A percentile compares a stretch with the other conserved stretches of the same genome.
Conservation (phyloP, 768 basidiomycete genomes). For the Kondoa malvinella region DNA sequence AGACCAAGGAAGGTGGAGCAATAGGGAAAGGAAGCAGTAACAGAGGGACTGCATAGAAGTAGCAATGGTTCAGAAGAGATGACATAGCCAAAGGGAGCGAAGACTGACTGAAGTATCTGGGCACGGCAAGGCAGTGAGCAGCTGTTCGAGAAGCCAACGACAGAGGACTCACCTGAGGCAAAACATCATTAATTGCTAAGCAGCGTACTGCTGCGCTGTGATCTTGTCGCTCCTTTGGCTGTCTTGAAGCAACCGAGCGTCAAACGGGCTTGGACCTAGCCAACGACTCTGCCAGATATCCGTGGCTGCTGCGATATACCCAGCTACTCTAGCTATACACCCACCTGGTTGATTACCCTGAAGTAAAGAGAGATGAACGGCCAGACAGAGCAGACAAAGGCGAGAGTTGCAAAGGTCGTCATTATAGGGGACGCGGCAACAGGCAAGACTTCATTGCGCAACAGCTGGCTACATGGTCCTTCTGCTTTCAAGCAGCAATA, state of each 20-base stretch:
- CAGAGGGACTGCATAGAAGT: neutral
- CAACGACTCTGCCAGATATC: no score
- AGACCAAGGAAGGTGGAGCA: neutral
- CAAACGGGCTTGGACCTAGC: no score
- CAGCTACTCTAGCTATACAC: no score
- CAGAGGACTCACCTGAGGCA: neutral
- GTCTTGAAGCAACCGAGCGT: no score
- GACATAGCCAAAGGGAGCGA: neutral
- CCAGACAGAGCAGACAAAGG: neutral
- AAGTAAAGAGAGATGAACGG: neutral
- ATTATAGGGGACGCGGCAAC: neutral
- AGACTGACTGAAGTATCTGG: slow-evolving; percentile 1
- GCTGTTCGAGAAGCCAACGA: neutral
- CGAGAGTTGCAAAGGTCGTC: neutral
- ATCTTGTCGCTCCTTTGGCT: no score
- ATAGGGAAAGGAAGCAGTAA: neutral
- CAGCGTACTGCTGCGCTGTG: no score
- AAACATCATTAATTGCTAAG: no score
- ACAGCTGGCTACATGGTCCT: neutral
- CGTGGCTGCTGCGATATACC: no score
- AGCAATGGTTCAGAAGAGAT: neutral
- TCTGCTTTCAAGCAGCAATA: slow-evolving; percentile 2
- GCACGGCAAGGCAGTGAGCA: neutral
- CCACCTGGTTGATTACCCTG: no score
- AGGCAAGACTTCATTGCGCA: neutral